Percentiles rank a stretch among this genome's conserved stretches.
These are phyloP conservation scores for Tuber microsphaerosporum DNA, from an alignment of 495 filamentous ascomycete genomes.

Conservation along the genomic window DNA sequence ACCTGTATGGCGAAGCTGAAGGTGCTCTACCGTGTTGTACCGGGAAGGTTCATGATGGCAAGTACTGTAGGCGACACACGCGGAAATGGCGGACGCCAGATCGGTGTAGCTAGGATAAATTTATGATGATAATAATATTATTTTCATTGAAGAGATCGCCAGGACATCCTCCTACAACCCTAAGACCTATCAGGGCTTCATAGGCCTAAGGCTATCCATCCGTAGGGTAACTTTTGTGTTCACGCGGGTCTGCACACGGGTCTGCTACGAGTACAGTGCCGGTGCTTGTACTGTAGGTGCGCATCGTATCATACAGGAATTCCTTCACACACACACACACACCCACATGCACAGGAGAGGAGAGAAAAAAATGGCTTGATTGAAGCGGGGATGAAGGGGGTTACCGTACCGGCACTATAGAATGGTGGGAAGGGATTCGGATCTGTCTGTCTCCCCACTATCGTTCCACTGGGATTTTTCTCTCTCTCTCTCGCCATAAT, in stretches of 20 bases:
- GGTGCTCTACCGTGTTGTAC: neutral
- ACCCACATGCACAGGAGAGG: neutral
- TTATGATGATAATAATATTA: no score
- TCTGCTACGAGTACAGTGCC: no score
- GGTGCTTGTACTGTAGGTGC: no score
- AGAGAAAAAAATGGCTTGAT: neutral
- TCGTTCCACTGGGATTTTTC: neutral
- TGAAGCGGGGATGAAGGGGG: neutral
- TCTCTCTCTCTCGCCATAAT: neutral
- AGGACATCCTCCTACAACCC: neutral
- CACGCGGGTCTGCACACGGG: neutral
- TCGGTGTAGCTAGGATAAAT: no score
- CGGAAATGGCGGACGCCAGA: neutral
- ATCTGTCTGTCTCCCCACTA: neutral
- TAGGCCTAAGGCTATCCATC: neutral
- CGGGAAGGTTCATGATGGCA: neutral
- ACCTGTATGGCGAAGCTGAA: neutral
- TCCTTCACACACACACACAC: neutral
- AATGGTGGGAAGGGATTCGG: neutral
- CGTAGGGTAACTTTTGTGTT: neutral
- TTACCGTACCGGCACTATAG: no score
- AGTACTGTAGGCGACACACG: neutral
- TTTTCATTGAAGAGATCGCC: neutral
- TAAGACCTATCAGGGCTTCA: neutral
- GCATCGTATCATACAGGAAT: neutral